Evolutionary conservation across 495 filamentous ascomycete genomes (phyloP).

Genomic region (Xylaria bambusicola): DNA sequence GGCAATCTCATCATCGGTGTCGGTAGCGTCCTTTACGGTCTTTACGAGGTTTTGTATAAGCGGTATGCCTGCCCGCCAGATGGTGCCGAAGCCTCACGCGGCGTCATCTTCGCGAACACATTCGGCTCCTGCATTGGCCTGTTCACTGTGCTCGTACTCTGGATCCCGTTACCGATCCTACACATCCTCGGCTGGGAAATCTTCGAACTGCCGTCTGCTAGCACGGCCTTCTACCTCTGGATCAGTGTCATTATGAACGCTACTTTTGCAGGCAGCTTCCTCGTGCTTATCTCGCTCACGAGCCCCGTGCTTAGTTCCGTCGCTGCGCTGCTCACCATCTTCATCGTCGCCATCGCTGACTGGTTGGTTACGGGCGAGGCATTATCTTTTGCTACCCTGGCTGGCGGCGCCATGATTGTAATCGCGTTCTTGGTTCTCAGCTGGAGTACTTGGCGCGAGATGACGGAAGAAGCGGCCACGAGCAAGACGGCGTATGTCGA

Average conservation of each 20-base stretch:
- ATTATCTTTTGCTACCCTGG: conserved; percentile 70
- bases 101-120: conserved; percentile 89
- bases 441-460: conserved; percentile 90
- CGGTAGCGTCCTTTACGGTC: conserved; percentile 91
- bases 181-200: conserved; percentile 75
- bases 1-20: conserved; percentile 92
- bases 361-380: conserved; percentile 78
- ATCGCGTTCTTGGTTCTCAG: conserved; percentile 80
- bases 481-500: conserved; percentile 14
- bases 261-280: conserved; percentile 87
- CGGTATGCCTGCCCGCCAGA: conserved; percentile 88
- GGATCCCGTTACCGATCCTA: conserved; percentile 87
- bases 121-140: conserved; percentile 83
- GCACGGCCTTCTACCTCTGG: conserved; percentile 74
- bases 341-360: conserved; percentile 89
- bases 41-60: conserved; percentile 98
- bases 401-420: conserved; percentile 85
- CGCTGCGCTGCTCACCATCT: conserved; percentile 91
- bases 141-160: conserved; percentile 84
- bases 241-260: conserved; percentile 85
- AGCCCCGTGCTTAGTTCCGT: conserved; percentile 90
- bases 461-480: conserved; percentile 77
- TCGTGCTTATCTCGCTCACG: conserved; percentile 88
- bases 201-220: conserved; percentile 77
- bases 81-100: conserved; percentile 73